phyloP scores from a whole-genome alignment of 345 rosid species.

The Salix viminalis region DNA sequence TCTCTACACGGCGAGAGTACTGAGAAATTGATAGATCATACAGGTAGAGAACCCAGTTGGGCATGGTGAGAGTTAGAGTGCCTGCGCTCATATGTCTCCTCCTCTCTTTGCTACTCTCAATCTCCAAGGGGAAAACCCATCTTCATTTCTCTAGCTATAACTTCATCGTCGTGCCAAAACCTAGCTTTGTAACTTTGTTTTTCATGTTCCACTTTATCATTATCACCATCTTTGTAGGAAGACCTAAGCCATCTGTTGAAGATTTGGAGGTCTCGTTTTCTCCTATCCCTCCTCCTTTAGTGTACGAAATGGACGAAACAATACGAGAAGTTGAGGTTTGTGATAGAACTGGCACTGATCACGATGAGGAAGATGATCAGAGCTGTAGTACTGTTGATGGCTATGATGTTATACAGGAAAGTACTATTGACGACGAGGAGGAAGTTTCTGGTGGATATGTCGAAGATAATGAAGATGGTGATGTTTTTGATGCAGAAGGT shows the following conservation, averaged over 20 bases:
- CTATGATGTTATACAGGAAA: background rate
- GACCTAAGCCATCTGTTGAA: conserved; percentile 2
- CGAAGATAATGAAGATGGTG: conserved; percentile 18
- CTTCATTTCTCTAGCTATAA: conserved; percentile 14
- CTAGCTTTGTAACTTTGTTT: conserved; percentile 17
- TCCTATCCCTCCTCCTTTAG: background rate
- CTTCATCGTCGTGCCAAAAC: conserved; percentile 16
- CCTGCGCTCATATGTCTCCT: background rate
- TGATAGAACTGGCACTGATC: background rate
- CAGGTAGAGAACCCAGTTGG: background rate
- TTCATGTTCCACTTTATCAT: conserved; percentile 17
- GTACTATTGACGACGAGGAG: too few species aligned
- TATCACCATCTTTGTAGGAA: conserved; percentile 13
- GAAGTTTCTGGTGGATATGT: conserved; percentile 1
- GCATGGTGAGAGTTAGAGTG: background rate
- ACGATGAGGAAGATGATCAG: background rate
- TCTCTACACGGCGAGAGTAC: background rate
- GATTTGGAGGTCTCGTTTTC: conserved; percentile 7
- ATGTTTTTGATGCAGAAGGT: background rate
- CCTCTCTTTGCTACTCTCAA: background rate
- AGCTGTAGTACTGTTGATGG: background rate
- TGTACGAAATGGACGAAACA: background rate
- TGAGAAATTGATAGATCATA: background rate
- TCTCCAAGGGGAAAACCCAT: background rate
- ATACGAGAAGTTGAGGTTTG: background rate